Conservation (phyloP, 148 eudicot genomes). For the Cornus florida region DNA sequence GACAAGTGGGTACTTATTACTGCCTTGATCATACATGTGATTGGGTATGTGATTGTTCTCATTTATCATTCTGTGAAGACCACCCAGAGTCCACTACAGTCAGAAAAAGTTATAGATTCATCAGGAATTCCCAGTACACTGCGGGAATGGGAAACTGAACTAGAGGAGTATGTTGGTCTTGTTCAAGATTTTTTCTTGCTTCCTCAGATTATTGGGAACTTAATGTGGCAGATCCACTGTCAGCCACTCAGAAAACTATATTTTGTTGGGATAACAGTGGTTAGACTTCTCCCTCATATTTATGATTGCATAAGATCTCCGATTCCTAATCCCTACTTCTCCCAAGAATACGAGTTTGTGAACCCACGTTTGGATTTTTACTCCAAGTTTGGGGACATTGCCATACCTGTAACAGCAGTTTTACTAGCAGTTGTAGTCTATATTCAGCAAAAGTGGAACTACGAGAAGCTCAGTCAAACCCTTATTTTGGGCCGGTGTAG, state of each 20-base stretch:
- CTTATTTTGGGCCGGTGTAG: constrained; percentile 37
- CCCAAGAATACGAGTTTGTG: constrained; percentile 72
- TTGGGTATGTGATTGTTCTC: constrained; percentile 60
- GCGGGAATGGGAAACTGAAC: constrained; percentile 59
- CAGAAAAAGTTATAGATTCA: constrained; percentile 32
- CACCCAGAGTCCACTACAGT: constrained; percentile 38
- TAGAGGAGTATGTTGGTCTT: constrained; percentile 78
- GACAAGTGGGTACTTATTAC: constrained; percentile 57
- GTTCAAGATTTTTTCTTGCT: constrained; percentile 85
- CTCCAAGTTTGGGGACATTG: constrained; percentile 73
- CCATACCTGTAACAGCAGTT: constrained; percentile 52
- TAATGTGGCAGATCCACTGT: constrained; percentile 64
- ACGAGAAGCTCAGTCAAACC: constrained; percentile 43
- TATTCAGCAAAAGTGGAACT: constrained; percentile 76
- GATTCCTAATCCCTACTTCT: constrained; percentile 56
- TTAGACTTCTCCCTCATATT: constrained; percentile 76
- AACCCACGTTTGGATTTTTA: constrained; percentile 61
- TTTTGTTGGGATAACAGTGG: constrained; percentile 65
- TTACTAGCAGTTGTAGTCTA: constrained; percentile 51
- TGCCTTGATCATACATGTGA: constrained; percentile 50
- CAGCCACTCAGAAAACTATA: constrained; percentile 65
- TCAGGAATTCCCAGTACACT: constrained; percentile 38
- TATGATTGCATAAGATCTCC: constrained; percentile 65
- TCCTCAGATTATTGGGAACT: constrained; percentile 79
- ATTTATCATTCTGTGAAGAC: constrained; percentile 44